Conservation (phyloP, 768 basidiomycete species). For the Collybiopsis confluens region DNA sequence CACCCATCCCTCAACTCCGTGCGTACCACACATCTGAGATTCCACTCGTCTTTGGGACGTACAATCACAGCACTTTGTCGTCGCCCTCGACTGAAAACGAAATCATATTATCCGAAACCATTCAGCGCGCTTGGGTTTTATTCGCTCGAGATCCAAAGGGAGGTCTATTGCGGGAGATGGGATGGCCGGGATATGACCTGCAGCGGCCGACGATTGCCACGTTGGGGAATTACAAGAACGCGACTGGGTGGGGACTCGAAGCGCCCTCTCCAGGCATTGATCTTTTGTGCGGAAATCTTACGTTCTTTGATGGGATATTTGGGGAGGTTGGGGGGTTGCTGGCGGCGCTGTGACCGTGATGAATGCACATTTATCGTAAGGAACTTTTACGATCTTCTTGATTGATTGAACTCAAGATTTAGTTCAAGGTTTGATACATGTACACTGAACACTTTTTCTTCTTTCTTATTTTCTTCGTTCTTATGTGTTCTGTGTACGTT, state of each 20-base stretch:
- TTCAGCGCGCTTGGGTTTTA: constrained; percentile 37
- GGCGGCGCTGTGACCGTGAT: too few species aligned
- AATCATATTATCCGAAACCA: constrained; percentile 28
- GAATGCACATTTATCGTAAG: too few species aligned
- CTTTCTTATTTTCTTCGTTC: too few species aligned
- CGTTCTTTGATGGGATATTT: neutral
- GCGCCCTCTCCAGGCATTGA: constrained; percentile 13
- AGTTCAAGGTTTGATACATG: too few species aligned
- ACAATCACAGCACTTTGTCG: constrained; percentile 12
- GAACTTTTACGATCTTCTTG: too few species aligned
- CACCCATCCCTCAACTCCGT: constrained; percentile 27
- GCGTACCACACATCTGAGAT: constrained; percentile 36
- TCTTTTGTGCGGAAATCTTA: constrained; percentile 10
- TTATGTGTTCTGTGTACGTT: too few species aligned
- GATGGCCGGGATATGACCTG: constrained; percentile 22
- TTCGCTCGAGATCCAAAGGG: constrained; percentile 35
- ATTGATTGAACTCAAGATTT: too few species aligned
- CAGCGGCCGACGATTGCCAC: constrained; percentile 15
- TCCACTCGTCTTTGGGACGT: constrained; percentile 28
- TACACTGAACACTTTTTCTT: too few species aligned
- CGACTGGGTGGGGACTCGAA: constrained; percentile 16
- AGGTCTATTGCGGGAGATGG: constrained; percentile 23
- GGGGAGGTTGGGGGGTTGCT: too few species aligned
- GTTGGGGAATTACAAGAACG: constrained; percentile 19
- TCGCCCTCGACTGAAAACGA: constrained; percentile 17